Conservation (phyloP, 106 monocot genomes). For the Acorus gramineus region DNA sequence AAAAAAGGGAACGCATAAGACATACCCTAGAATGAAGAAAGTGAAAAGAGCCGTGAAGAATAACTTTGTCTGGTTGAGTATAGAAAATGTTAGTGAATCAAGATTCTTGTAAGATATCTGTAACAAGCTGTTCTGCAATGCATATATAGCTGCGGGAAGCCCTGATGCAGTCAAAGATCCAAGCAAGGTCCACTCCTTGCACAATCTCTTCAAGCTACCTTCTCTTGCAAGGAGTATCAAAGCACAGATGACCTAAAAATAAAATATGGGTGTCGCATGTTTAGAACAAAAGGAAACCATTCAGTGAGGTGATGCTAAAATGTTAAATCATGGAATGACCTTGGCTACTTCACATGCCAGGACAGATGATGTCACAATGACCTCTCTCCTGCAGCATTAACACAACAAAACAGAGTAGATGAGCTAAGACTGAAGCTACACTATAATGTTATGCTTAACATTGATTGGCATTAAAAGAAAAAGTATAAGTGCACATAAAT, state of each 20-base stretch:
- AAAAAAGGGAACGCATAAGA: background rate
- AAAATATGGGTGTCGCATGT: background rate
- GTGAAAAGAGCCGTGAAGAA: conserved; percentile 90
- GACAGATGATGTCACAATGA: conserved; percentile 90
- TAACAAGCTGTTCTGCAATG: conserved; percentile 89
- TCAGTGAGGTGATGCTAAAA: too few species aligned
- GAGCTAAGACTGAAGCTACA: too few species aligned
- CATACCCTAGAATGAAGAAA: conserved; percentile 81
- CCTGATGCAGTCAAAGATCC: conserved; percentile 85
- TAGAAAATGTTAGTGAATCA: conserved; percentile 93
- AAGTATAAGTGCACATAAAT: too few species aligned
- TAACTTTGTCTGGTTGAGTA: conserved; percentile 98
- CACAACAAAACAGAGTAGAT: background rate
- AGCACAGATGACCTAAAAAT: conserved; percentile 67
- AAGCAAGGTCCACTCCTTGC: conserved; percentile 60
- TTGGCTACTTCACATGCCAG: conserved; percentile 75
- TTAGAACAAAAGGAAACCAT: background rate
- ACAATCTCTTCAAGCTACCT: conserved; percentile 55
- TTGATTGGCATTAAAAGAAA: too few species aligned
- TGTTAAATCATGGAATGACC: conserved; percentile 18
- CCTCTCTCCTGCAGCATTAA: conserved; percentile 51
- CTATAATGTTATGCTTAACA: too few species aligned
- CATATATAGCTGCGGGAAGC: conserved; percentile 94
- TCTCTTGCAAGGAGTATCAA: conserved; percentile 60
- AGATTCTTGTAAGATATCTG: conserved; percentile 96